These are phyloP conservation scores for Wickerhamomyces mucosus DNA, from an alignment of 805 yeast species.

Conservation along the genomic window DNA sequence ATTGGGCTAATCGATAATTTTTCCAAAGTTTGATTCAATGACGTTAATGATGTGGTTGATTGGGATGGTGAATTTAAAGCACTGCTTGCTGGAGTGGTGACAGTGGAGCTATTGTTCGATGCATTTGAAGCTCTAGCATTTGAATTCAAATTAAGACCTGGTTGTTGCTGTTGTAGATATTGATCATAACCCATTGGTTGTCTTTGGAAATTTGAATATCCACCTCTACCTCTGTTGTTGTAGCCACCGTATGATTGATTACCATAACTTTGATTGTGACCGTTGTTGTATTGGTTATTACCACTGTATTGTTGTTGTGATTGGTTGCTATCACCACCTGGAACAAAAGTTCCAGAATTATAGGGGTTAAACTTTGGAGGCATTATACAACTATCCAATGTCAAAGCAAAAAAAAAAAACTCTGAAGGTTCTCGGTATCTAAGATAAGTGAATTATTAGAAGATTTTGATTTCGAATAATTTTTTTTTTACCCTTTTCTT, in stretches of 20 bases:
- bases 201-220: constrained; percentile 10
- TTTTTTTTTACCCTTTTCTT: neutral
- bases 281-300: neutral
- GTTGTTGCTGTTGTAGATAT: constrained; percentile 11
- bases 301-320: constrained; percentile 1
- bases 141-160: constrained; percentile 8
- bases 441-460: too few species aligned
- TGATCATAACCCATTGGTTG: constrained; percentile 19
- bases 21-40: constrained; percentile 60
- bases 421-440: too few species aligned
- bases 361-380: constrained; percentile 32
- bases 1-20: constrained; percentile 61
- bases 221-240: constrained; percentile 4
- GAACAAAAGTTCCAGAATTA: constrained; percentile 23
- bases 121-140: constrained; percentile 7
- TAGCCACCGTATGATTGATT: constrained; percentile 2
- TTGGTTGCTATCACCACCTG: constrained; percentile 15
- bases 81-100: constrained; percentile 17
- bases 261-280: constrained; percentile 5
- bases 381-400: constrained; percentile 14
- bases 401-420: too few species aligned
- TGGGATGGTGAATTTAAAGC: constrained; percentile 30
- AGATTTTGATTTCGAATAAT: too few species aligned
- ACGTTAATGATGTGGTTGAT: constrained; percentile 67
- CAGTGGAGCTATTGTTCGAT: constrained; percentile 11